These are phyloP conservation scores for Leishmania braziliensis DNA, from an alignment of 208 protist genomes.

Conservation along the genomic window DNA sequence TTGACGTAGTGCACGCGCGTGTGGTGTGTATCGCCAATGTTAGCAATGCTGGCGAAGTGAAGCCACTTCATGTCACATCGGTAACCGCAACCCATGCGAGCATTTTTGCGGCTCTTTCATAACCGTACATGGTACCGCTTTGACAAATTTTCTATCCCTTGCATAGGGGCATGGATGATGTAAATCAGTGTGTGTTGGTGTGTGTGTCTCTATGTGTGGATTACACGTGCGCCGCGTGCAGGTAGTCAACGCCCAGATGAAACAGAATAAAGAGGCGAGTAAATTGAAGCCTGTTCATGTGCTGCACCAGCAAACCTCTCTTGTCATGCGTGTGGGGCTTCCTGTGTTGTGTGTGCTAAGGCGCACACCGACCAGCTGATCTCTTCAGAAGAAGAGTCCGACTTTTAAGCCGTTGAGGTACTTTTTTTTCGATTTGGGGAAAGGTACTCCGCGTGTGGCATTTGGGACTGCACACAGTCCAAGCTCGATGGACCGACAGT, in stretches of 20 bases:
- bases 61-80: neutral
- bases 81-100: neutral
- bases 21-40: neutral
- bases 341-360: neutral
- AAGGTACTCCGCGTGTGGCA: neutral
- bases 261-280: neutral
- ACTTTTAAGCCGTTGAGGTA: neutral
- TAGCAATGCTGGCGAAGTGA: neutral
- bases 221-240: neutral
- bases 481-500: neutral
- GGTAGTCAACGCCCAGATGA: neutral
- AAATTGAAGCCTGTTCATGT: neutral
- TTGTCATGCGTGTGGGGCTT: neutral
- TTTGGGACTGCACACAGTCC: neutral
- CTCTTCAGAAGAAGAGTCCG: neutral
- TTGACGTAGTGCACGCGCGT: neutral
- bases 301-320: neutral
- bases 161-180: conserved; percentile 5
- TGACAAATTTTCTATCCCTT: conserved; percentile 1
- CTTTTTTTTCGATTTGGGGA: conserved; percentile 11
- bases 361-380: neutral
- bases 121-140: neutral
- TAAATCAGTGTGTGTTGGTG: conserved; percentile 5
- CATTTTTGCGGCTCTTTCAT: neutral
- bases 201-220: neutral